Conservation (phyloP, 2,329 filamentous ascomycete species). For the Fusarium sp. region DNA sequence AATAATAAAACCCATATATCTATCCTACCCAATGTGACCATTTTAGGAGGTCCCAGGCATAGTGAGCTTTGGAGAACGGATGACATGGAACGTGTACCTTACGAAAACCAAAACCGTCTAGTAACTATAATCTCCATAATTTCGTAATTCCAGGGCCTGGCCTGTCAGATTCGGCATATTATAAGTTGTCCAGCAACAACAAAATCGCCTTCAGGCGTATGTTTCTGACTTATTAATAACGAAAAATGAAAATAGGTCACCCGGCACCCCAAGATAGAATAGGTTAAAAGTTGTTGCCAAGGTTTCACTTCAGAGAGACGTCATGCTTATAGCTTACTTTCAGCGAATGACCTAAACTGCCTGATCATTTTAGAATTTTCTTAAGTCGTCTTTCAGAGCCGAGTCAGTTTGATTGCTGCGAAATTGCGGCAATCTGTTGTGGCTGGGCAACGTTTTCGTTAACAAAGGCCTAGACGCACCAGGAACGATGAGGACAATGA, state of each 20-base stretch:
- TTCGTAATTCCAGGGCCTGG: too few relatives aligned
- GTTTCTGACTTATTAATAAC: background rate
- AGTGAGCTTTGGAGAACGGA: background rate
- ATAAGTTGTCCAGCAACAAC: too few relatives aligned
- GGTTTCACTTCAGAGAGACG: background rate
- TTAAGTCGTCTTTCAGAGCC: background rate
- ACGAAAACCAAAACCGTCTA: background rate
- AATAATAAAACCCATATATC: background rate
- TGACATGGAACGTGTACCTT: background rate
- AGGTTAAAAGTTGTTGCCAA: background rate
- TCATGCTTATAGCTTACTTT: background rate
- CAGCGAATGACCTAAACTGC: too few relatives aligned
- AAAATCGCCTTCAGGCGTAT: background rate
- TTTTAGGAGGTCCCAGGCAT: background rate
- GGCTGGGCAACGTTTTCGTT: conserved; percentile 12
- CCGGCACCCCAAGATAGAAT: background rate
- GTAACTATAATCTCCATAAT: background rate
- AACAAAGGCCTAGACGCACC: background rate
- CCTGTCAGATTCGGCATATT: too few relatives aligned
- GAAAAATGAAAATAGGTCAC: background rate
- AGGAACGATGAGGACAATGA: background rate
- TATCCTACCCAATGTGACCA: background rate
- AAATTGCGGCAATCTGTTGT: background rate
- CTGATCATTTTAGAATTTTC: background rate
- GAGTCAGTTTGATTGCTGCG: background rate